Evolutionary conservation across 495 filamentous ascomycete species (phyloP).

Genomic region (Penicillium psychrofluorescens): DNA sequence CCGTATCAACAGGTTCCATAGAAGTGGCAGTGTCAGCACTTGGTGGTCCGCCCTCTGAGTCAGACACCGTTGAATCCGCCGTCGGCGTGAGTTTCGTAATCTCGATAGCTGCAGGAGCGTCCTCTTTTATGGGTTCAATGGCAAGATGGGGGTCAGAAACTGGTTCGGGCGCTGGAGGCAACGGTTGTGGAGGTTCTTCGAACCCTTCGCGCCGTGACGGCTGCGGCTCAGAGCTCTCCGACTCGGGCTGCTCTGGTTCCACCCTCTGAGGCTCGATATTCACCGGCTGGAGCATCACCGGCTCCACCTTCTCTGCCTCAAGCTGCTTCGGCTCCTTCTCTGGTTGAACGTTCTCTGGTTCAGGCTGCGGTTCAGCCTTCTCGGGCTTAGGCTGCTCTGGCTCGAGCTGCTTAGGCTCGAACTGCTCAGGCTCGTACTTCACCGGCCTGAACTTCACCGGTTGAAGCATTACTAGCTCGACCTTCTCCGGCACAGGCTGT

Average conservation of each 20-base stretch:
- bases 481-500: too few relatives aligned
- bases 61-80: conserved; percentile 11
- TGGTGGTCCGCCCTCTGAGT: conserved; percentile 9
- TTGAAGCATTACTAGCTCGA: too few relatives aligned
- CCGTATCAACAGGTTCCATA: conserved; percentile 3
- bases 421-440: too few relatives aligned
- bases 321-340: not conserved
- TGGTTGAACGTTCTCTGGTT: not conserved
- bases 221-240: not conserved
- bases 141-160: not conserved
- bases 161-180: not conserved
- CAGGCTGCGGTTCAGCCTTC: not conserved
- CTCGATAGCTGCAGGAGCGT: not conserved
- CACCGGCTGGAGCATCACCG: too few relatives aligned
- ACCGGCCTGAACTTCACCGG: too few relatives aligned
- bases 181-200: conserved; percentile 2
- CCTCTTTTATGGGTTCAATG: not conserved
- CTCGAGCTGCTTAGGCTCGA: not conserved
- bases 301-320: too few relatives aligned
- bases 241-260: too few relatives aligned
- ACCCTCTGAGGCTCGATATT: too few relatives aligned
- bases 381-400: conserved; percentile 1
- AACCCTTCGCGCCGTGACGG: not conserved
- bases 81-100: conserved; percentile 13
- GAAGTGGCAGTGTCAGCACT: conserved; percentile 8